Conservation (phyloP, 805 yeast genomes). For the Zygoascus flipseniorum region DNA sequence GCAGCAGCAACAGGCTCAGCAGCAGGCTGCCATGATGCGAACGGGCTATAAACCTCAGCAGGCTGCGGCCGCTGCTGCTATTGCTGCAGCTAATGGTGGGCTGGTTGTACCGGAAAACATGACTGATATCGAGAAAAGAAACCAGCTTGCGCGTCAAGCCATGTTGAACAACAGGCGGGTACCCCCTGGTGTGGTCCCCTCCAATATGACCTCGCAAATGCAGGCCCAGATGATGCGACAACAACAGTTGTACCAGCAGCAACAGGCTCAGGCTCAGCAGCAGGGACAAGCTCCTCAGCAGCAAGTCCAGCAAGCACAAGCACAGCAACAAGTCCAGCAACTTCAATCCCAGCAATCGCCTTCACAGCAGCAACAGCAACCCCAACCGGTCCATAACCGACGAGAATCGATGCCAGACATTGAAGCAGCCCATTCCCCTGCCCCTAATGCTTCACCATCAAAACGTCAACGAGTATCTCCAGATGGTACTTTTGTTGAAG, state of each 20-base stretch:
- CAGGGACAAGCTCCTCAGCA: slow-evolving; percentile 7
- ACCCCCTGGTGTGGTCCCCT: slow-evolving; percentile 14
- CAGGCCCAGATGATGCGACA: slow-evolving; percentile 17
- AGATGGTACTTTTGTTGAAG: slow-evolving; percentile 22
- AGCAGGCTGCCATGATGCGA: not conserved
- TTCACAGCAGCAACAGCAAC: slow-evolving; percentile 19
- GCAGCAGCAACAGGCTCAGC: not conserved
- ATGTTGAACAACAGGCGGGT: slow-evolving; percentile 20
- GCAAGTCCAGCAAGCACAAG: slow-evolving; percentile 7
- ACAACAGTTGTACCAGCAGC: slow-evolving; percentile 22
- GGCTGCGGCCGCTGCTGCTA: slow-evolving; percentile 4
- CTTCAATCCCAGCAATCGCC: slow-evolving; percentile 15
- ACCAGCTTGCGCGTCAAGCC: slow-evolving; percentile 23
- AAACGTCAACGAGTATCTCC: slow-evolving; percentile 31
- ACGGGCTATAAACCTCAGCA: slow-evolving; percentile 1
- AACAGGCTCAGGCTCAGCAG: slow-evolving; percentile 16
- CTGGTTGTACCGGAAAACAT: slow-evolving; percentile 12
- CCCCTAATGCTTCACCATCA: slow-evolving; percentile 26
- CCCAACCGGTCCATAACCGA: slow-evolving; percentile 10
- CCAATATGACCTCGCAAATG: slow-evolving; percentile 11
- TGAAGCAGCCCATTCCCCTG: slow-evolving; percentile 19
- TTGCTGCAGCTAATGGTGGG: slow-evolving; percentile 2
- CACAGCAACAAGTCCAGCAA: slow-evolving; percentile 13
- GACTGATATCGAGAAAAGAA: slow-evolving; percentile 23
- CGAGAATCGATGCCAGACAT: slow-evolving; percentile 5